Evolutionary conservation across 2,329 filamentous ascomycete genomes (phyloP).

Genomic region (Aspergillus hiratsukae): DNA sequence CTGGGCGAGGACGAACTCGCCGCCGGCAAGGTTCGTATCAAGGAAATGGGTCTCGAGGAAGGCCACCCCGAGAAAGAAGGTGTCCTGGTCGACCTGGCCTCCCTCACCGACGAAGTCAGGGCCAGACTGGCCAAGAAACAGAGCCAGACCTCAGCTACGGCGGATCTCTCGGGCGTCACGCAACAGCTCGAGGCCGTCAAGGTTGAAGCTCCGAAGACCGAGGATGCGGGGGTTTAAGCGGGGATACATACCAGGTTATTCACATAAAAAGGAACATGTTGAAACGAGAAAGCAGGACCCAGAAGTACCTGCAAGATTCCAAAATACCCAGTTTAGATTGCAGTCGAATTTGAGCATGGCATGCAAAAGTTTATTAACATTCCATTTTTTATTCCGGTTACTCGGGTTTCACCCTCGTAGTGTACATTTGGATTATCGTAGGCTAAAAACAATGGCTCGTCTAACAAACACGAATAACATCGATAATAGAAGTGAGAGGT

Average conservation of each 20-base stretch:
- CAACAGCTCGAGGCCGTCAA: constrained; percentile 21
- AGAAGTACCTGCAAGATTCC: constrained; percentile 2
- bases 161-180: constrained; percentile 14
- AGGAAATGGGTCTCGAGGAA: constrained; percentile 74
- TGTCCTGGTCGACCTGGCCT: constrained; percentile 60
- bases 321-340: constrained; percentile 13
- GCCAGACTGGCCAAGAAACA: constrained; percentile 21
- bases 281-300: neutral
- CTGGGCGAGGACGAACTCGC: constrained; percentile 86
- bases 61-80: constrained; percentile 90
- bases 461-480: neutral
- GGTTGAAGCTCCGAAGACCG: constrained; percentile 18
- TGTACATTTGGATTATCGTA: constrained; percentile 3
- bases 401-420: neutral
- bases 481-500: neutral
- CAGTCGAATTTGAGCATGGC: constrained; percentile 6
- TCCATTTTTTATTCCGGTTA: neutral
- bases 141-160: neutral
- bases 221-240: constrained; percentile 13
- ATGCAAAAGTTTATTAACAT: neutral
- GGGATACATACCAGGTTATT: neutral
- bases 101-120: constrained; percentile 23
- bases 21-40: constrained; percentile 79
- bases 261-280: neutral
- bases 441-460: neutral